Conservation (phyloP, 1,139 yeast genomes). For the Sugiyamaella paludigena region DNA sequence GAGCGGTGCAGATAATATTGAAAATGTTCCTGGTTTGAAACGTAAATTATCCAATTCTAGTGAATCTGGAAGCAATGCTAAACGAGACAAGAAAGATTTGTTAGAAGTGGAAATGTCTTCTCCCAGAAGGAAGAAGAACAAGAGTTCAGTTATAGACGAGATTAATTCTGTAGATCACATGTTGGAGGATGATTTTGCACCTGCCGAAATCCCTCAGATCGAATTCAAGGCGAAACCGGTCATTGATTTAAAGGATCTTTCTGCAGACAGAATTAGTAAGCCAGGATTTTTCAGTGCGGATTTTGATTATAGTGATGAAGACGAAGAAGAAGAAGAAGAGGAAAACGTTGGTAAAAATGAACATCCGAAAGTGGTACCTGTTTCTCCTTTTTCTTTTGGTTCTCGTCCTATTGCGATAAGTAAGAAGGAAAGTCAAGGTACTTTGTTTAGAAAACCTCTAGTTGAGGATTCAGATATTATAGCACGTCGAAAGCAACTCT, state of each 20-base stretch:
- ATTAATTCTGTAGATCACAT: constrained; percentile 5
- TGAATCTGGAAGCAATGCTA: neutral
- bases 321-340: constrained; percentile 17
- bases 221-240: constrained; percentile 27
- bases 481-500: constrained; percentile 12
- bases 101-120: neutral
- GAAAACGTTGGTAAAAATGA: neutral
- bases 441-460: constrained; percentile 5
- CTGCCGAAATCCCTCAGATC: constrained; percentile 19
- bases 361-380: neutral
- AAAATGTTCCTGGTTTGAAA: constrained; percentile 1
- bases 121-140: constrained; percentile 1
- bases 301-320: constrained; percentile 31
- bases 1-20: neutral
- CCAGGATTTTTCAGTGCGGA: constrained; percentile 35
- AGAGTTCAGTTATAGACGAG: neutral
- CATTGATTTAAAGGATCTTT: constrained; percentile 28
- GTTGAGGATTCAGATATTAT: constrained; percentile 14
- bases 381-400: neutral
- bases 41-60: constrained; percentile 4
- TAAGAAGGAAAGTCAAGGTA: constrained; percentile 2
- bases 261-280: constrained; percentile 28
- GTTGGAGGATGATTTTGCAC: neutral
- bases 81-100: constrained; percentile 1
- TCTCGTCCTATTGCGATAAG: neutral